Evolutionary conservation across 2,329 filamentous ascomycete genomes (phyloP).

Genomic region (Sclerotinia minor): DNA sequence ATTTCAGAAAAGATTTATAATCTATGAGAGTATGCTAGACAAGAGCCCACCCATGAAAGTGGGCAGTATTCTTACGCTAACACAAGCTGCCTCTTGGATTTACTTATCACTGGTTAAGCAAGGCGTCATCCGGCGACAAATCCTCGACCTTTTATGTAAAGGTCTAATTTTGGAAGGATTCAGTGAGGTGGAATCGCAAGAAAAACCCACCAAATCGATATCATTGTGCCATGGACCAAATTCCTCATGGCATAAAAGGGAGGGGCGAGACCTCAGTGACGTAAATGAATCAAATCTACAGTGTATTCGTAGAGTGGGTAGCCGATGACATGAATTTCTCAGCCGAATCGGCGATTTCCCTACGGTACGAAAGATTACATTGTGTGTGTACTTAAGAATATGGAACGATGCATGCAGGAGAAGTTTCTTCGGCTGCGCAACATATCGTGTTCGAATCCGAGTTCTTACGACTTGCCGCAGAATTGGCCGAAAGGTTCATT

Average conservation of each 20-base stretch:
- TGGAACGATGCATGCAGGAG: conserved; percentile 29
- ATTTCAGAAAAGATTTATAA: conserved; percentile 27
- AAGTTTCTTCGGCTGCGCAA: conserved; percentile 22
- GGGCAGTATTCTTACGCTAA: neutral
- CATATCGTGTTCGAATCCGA: conserved; percentile 11
- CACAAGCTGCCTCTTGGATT: conserved; percentile 1
- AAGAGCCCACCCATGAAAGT: conserved; percentile 1
- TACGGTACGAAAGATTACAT: conserved; percentile 25
- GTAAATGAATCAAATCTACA: conserved; percentile 27
- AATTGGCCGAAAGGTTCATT: conserved; percentile 7
- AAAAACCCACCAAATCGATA: conserved; percentile 24
- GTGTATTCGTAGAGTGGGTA: conserved; percentile 28
- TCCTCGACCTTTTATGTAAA: conserved; percentile 24
- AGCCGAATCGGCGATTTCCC: conserved; percentile 23
- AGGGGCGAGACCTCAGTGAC: conserved; percentile 20
- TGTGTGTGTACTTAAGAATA: conserved; percentile 28
- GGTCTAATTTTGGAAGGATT: conserved; percentile 28
- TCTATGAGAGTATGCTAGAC: conserved; percentile 27
- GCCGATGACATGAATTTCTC: conserved; percentile 28
- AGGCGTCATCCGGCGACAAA: neutral
- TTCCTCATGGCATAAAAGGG: conserved; percentile 11
- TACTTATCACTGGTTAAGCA: neutral
- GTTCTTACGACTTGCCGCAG: conserved; percentile 22
- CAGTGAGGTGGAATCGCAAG: neutral
- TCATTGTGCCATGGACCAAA: conserved; percentile 25